Conservation (phyloP, 305 asterid genomes). For the Fraxinus nigra region DNA sequence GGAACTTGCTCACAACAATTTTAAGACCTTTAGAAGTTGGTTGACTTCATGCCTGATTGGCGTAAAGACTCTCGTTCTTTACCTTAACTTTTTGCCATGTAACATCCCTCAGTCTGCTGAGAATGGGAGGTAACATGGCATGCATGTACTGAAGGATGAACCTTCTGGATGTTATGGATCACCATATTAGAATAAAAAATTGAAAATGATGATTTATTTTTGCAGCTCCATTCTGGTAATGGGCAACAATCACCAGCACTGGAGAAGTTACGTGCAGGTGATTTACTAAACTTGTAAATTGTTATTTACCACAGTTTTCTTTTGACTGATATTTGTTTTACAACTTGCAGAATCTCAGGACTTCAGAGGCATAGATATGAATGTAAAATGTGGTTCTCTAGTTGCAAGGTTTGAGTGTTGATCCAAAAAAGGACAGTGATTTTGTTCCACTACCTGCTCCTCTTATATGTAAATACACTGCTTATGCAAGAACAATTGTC, state of each 20-base stretch:
- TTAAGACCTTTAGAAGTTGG: neutral
- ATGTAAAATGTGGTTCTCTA: slow-evolving; percentile 51
- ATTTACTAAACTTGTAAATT: slow-evolving; percentile 16
- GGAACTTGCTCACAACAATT: neutral
- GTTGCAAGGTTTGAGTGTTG: slow-evolving; percentile 75
- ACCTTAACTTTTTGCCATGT: neutral
- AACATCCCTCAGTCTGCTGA: neutral
- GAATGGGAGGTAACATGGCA: slow-evolving; percentile 17
- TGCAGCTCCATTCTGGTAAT: slow-evolving; percentile 87
- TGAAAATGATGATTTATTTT: slow-evolving; percentile 21
- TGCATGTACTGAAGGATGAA: neutral
- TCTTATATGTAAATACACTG: slow-evolving; percentile 89
- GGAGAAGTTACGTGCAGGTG: slow-evolving; percentile 74
- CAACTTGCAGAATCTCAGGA: slow-evolving; percentile 52
- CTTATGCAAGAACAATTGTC: slow-evolving; percentile 85
- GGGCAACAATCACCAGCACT: slow-evolving; percentile 59
- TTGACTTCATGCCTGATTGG: slow-evolving; percentile 17
- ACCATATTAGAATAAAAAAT: slow-evolving; percentile 7
- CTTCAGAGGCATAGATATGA: slow-evolving; percentile 41
- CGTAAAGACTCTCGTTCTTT: neutral
- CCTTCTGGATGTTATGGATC: slow-evolving; percentile 1
- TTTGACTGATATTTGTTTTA: slow-evolving; percentile 23
- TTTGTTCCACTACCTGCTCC: slow-evolving; percentile 92
- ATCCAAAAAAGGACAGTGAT: slow-evolving; percentile 67
- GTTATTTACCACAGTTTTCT: slow-evolving; percentile 1